phyloP scores from a whole-genome alignment of 208 protist genomes.

The Leishmania aethiopica region DNA sequence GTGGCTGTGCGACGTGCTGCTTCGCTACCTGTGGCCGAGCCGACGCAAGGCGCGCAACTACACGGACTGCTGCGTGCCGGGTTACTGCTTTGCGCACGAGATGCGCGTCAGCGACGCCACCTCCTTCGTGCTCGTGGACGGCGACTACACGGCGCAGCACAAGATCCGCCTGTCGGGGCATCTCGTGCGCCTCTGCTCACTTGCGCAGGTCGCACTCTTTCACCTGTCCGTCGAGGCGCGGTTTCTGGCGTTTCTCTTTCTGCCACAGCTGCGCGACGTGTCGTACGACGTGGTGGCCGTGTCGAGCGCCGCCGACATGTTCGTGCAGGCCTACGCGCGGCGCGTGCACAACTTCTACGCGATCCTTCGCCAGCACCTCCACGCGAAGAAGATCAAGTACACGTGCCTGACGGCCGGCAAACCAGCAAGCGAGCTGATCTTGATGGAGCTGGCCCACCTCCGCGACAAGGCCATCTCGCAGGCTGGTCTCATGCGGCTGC shows the following conservation, averaged over 20 bases:
- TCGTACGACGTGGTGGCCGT: slow-evolving; percentile 78
- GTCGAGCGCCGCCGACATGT: slow-evolving; percentile 72
- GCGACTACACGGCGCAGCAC: slow-evolving; percentile 26
- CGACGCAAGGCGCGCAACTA: slow-evolving; percentile 25
- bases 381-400: slow-evolving; percentile 69
- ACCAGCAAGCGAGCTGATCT: slow-evolving; percentile 78
- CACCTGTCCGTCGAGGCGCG: slow-evolving; percentile 80
- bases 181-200: slow-evolving; percentile 60
- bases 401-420: slow-evolving; percentile 64
- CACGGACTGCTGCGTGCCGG: slow-evolving; percentile 61
- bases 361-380: slow-evolving; percentile 66
- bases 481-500: slow-evolving; percentile 57
- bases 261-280: slow-evolving; percentile 89
- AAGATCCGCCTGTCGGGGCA: slow-evolving; percentile 53
- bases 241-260: slow-evolving; percentile 76
- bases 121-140: slow-evolving; percentile 7
- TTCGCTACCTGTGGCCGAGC: slow-evolving; percentile 45
- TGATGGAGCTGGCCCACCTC: slow-evolving; percentile 80
- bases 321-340: slow-evolving; percentile 82
- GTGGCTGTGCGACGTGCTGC: slow-evolving; percentile 71
- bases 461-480: slow-evolving; percentile 81
- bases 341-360: slow-evolving; percentile 76
- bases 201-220: slow-evolving; percentile 86
- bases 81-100: slow-evolving; percentile 45
- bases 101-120: slow-evolving; percentile 32